Percentiles rank a stretch among this genome's conserved stretches.
phyloP scores from a whole-genome alignment of 2,329 filamentous ascomycete species.

The Fusarium lyarnte region DNA sequence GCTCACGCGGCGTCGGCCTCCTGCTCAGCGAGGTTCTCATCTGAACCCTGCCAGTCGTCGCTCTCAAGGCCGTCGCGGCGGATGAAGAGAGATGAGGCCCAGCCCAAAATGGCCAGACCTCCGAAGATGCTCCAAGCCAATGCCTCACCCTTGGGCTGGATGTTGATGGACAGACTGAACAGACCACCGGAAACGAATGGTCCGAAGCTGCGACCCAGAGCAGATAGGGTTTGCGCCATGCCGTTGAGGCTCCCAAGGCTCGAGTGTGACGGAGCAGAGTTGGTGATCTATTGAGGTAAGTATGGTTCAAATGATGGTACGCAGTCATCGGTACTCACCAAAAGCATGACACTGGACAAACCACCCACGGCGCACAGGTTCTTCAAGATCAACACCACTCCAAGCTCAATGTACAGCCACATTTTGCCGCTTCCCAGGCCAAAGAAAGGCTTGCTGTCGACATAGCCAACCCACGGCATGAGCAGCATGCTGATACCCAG shows the following conservation, averaged over 20 bases:
- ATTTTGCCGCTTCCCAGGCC: conserved; percentile 69
- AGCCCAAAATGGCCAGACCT: conserved; percentile 82
- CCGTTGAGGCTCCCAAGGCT: conserved; percentile 92
- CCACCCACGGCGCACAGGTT: conserved; percentile 91
- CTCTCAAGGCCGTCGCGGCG: conserved; percentile 70
- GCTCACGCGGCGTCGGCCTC: conserved; percentile 14
- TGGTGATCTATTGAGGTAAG: conserved; percentile 75
- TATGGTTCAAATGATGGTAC: no score
- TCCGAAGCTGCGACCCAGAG: conserved; percentile 86
- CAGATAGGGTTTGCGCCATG: conserved; percentile 91
- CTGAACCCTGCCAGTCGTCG: conserved; percentile 58
- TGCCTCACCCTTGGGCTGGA: conserved; percentile 83
- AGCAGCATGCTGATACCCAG: conserved; percentile 84
- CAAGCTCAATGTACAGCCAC: conserved; percentile 85
- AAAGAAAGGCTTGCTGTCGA: conserved; percentile 64
- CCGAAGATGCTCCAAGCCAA: conserved; percentile 90
- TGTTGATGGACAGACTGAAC: conserved; percentile 79
- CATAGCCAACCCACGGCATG: conserved; percentile 91
- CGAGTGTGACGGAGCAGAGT: conserved; percentile 85
- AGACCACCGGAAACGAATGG: conserved; percentile 89
- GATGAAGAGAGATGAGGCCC: conserved; percentile 82
- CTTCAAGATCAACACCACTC: conserved; percentile 82
- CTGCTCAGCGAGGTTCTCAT: conserved; percentile 23
- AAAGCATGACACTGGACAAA: conserved; percentile 84
- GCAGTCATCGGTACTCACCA: conserved; percentile 64